These are phyloP conservation scores for Berkeleyomyces rouxiae DNA, from an alignment of 2,329 filamentous ascomycete genomes.

Conservation along the genomic window DNA sequence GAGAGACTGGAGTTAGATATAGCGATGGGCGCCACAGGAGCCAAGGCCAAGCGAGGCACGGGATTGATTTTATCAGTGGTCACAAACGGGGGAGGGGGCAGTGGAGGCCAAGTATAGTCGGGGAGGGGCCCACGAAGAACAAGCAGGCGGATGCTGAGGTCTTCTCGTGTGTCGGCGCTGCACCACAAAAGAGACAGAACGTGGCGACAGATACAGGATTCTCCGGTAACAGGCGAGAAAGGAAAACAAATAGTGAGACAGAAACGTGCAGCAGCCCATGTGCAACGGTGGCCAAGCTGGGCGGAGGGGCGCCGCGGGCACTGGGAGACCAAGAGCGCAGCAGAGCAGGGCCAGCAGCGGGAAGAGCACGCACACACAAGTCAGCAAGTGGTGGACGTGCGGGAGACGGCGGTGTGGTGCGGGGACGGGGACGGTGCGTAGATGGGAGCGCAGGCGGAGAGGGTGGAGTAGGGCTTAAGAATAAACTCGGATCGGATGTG, in stretches of 20 bases:
- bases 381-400: not conserved
- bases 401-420: not conserved
- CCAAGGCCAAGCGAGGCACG: not conserved
- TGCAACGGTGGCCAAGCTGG: not conserved
- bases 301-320: no score
- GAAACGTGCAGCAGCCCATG: not conserved
- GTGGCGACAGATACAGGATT: constrained; percentile 3
- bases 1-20: not conserved
- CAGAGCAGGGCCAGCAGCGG: not conserved
- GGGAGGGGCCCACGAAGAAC: not conserved
- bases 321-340: not conserved
- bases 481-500: not conserved
- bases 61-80: not conserved
- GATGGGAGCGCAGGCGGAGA: not conserved
- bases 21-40: not conserved
- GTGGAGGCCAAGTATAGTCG: not conserved
- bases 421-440: no score
- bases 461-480: not conserved
- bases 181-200: not conserved
- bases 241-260: constrained; percentile 10
- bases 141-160: not conserved
- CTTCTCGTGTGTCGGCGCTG: not conserved
- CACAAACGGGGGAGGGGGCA: not conserved
- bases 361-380: not conserved
- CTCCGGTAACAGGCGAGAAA: constrained; percentile 11